Evolutionary conservation across 2,329 filamentous ascomycete genomes (phyloP).

Genomic region (Fusarium dlaminii): DNA sequence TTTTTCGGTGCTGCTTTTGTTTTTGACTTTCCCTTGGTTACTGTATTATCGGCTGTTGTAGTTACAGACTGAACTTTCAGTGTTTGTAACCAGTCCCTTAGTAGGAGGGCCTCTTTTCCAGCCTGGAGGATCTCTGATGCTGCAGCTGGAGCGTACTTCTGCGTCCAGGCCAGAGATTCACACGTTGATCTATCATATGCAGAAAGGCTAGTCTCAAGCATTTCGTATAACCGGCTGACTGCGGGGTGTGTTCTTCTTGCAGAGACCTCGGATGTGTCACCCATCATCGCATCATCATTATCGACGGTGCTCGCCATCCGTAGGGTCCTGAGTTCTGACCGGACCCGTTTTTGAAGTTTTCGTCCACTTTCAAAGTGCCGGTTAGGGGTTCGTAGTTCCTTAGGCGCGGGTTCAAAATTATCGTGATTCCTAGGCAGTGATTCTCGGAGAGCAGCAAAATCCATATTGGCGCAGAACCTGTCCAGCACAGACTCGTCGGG

Average conservation of each 20-base stretch:
- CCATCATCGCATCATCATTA: conserved; percentile 44
- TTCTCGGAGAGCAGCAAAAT: conserved; percentile 42
- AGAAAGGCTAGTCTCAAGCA: conserved; percentile 70
- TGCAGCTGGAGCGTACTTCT: conserved; percentile 82
- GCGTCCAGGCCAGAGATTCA: conserved; percentile 77
- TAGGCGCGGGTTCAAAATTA: conserved; percentile 56
- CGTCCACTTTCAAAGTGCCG: conserved; percentile 68
- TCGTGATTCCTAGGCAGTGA: conserved; percentile 47
- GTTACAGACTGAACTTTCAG: conserved; percentile 82
- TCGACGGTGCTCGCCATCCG: not conserved
- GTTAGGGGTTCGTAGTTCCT: conserved; percentile 62
- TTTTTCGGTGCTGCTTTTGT: conserved; percentile 57
- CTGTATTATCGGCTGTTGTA: conserved; percentile 57
- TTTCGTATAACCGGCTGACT: conserved; percentile 66
- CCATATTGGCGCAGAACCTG: conserved; percentile 38
- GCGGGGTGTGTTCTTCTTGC: conserved; percentile 61
- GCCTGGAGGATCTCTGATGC: conserved; percentile 79
- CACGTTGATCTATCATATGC: conserved; percentile 84
- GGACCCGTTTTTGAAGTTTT: conserved; percentile 61
- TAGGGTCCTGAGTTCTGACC: conserved; percentile 54
- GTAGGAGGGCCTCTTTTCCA: conserved; percentile 72
- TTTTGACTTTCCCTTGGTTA: conserved; percentile 43
- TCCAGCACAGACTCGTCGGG: conserved; percentile 56
- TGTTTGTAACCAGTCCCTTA: conserved; percentile 83
- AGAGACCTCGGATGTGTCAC: conserved; percentile 46